Base-by-base conservation (phyloP, 176 grass and related monocot genomes). In the Oryza glaberrima region DNA sequence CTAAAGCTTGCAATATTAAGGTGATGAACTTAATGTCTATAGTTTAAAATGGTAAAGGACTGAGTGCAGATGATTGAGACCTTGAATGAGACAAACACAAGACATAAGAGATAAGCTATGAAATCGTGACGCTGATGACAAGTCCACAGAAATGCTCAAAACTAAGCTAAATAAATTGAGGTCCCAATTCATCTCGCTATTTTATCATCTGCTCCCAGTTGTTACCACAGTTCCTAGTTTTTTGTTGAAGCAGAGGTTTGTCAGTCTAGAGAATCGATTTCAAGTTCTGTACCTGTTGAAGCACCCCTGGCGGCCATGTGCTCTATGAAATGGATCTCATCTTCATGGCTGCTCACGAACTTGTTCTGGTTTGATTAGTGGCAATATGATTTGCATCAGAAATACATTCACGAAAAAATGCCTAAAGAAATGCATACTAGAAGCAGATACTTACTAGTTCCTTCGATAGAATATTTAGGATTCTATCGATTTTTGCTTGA, bases 401-500 rank as follows among this genome's bases (percentile, higher is more conserved):
- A 83, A 77, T 73, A 87, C 44, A 84, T 71, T 41, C 9, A 87
- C 38, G 41, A 38, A 65, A 52, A 77, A 19, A 73, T 54, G 48
- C 15, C 17, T 40, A 40, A 4, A 45, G 16, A 30, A 5, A 72
- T 38, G 63, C 36, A 77, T 60, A 64, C 26, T 38, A 75, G 73
- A 82, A 84, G 58, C 58, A 69, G 7, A 87, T 76, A 82, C 88
- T 78, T 92, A 99, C 97, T 82, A 96, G 44, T 90, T 96, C 94
- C 89, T 88, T 87, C 52, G 90, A 91, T 41, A 95, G 67, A 58
- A 88, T 83, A 73, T 88, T 83, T 5, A 96, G 90, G 47, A 96
- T 61, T 81, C 89, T 91, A 84, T 99, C 94, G 41, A 99, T 80
- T 92, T 81, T 94, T 77, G 81, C 86, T 92, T 99, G 97, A 88